Evolutionary conservation across 306 rosid genomes (phyloP), one percentile per base, ranked within the genome.

Genomic region (Canavalia gladiata): DNA sequence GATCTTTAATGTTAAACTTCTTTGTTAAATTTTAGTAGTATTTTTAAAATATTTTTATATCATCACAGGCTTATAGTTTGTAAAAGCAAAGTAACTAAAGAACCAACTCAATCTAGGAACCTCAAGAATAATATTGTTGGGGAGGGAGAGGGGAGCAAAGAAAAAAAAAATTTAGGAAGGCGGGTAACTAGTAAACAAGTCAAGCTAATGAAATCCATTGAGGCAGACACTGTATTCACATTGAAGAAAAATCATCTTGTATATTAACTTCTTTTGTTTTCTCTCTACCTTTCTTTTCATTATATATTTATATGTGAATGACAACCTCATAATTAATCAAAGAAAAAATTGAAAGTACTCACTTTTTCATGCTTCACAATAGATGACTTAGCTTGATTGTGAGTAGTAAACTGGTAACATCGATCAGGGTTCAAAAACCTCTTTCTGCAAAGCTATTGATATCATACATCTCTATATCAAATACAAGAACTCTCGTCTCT

Each of bases 221-320:
- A 78, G 31, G 66, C 47, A 72, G 5, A 83, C 49, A 57, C 56
- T 57, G 55, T 11, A 35, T 72, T 84, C 72, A 84, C 46, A 58
- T 56, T 69, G 33, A 78, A 77, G 63, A 65, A 55, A 72, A 28
- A 50, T 55, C 41, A 82, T 76, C 54, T 63, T 63, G 2, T 34
- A 43, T 33, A 10, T 58, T 54, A 39, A 29, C 69, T 59, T 76
- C 41, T 4, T 37, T 56, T 30, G 13, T 8, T 35, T 58, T 62
- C 72, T 47, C 13, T 25, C 3, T 66, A 41, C n/a, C 76, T 57
- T 59, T 8, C 35, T 64, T 56, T 45, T 78, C 68, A 35, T 18
- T 18, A 7, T 29, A 7, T 63, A 54, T 31, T 18, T 55, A 49
- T 12, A 6, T 4, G 6, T 33, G 42, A 62, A 34, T 35, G 54